Evolutionary conservation across 345 rosid species (phyloP), one percentile per base, ranked within the genome.

Genomic region (Pugionium dolabratum): DNA sequence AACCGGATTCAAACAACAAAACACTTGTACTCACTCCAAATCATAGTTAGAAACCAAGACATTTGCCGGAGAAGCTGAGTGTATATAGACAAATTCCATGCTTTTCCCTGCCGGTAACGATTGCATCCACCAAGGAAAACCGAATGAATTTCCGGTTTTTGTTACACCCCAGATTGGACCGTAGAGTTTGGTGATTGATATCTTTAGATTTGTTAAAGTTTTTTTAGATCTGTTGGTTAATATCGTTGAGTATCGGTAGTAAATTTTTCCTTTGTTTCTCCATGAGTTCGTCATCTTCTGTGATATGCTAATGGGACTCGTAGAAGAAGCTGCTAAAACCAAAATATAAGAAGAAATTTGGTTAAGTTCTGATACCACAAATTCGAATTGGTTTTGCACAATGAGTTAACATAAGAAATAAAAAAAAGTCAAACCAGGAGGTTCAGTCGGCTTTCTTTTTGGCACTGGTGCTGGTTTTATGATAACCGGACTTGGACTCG

Each of bases 131-230:
- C 87, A 67, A 0, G 97, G 98, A 57, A 90, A 85, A 49, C 75
- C 76, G 9, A 78, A 93, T 27, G 75, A 80, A 62, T 78, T 67
- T 30, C 85, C 88, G 1, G 73, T 66, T 64, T 82, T 84, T 1
- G 74, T 72, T 31, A 93, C 73, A 68, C 97, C 98, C 98, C 97
- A 93, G 1, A 93, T 40, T 9, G 98, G 94, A 70, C 97, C 98
- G 54, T 90, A 88, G 45, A 93, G 91, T 65, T 86, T 84, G 33
- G 86, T 76, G 37, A 93, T 81, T 36, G 86, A 78, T 60, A 93
- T 77, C 73, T 82, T 79, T 64, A 93, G 79, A 57, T 80, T 64
- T 61, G 74, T 84, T 49, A 93, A 49, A 0, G 84, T 76, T 79
- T 82, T 86, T 0, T 40, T 54, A 6, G 98, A 86, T 44, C 72